Base-by-base conservation (phyloP, 306 rosid genomes). In the Abrus pulchellus region DNA sequence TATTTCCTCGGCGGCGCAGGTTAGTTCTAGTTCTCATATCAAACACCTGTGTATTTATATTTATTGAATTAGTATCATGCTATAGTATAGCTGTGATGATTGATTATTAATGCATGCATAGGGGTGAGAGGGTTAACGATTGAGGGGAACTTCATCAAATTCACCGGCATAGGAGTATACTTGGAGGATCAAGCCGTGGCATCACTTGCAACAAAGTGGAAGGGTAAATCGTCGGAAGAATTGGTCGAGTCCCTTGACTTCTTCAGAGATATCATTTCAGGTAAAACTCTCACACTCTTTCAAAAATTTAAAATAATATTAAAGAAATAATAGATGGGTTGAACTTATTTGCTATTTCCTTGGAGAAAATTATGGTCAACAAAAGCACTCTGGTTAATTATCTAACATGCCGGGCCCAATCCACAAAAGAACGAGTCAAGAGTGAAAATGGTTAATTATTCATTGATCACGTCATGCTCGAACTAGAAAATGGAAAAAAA, bases 101-200 rank as follows among this genome's bases (percentile, higher is more conserved):
- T 36, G 40, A 2, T 36, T 2, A 36, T 36, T 36, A 36, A 36
- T 36, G 40, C 3, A 2, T 36, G 76, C 3, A 34, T 59, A 90
- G 97, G 97, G 60, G 90, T 2, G 71, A 85, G 99, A 63, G 99
- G 94, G 32, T n/a, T 93, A 68, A 78, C 76, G 43, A 90, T 94
- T 40, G 85, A 84, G 34, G 97, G 94, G 20, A 84, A 87, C 2
- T 85, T 90, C 72, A 88, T 90, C 5, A 91, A 93, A 86, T 86
- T 94, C 90, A 93, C 99, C 5, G 89, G 86, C 75, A 94, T 94
- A 4, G 97, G 92, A 1, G 92, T 94, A 3, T 94, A 94, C 59
- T 64, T 94, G 80, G 99, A 94, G 85, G 88, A 86, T 13, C 76
- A 38, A 34, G 94, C 93, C 13, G 86, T 91, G 53, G 65, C 86